A percentile compares a stretch with the other conserved stretches of the same genome.
Conservation (phyloP, 345 rosid genomes). For the Citrus medica region DNA sequence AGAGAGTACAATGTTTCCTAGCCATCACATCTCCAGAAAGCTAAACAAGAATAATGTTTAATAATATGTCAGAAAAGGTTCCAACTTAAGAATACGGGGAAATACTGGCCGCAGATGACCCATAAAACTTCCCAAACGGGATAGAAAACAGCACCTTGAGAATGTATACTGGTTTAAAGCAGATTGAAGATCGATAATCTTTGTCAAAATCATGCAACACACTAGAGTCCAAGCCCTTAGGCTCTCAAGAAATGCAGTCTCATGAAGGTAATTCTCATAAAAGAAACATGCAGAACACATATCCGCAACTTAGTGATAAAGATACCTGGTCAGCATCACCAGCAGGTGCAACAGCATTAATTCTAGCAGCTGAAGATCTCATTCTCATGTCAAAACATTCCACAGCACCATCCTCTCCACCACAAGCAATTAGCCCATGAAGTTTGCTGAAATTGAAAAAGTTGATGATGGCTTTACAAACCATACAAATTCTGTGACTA, state of each 20-base stretch:
- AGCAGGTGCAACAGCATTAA: conserved; percentile 70
- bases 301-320: background rate
- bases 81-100: background rate
- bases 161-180: background rate
- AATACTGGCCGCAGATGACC: background rate
- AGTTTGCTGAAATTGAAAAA: conserved; percentile 50
- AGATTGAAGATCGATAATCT: background rate
- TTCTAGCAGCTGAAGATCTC: conserved; percentile 80
- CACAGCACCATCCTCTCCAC: conserved; percentile 96
- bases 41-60: background rate
- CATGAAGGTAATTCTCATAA: background rate
- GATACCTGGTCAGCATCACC: conserved; percentile 68
- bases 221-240: background rate
- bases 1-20: background rate
- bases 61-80: background rate
- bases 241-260: background rate
- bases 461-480: background rate
- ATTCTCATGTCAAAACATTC: conserved; percentile 91
- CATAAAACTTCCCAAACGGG: background rate
- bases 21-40: background rate
- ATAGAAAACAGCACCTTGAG: background rate
- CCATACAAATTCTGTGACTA: background rate
- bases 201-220: background rate
- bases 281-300: background rate
- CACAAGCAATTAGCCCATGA: conserved; percentile 96